Evolutionary conservation across 306 rosid genomes (phyloP).

Genomic region (Citrullus colocynthis): DNA sequence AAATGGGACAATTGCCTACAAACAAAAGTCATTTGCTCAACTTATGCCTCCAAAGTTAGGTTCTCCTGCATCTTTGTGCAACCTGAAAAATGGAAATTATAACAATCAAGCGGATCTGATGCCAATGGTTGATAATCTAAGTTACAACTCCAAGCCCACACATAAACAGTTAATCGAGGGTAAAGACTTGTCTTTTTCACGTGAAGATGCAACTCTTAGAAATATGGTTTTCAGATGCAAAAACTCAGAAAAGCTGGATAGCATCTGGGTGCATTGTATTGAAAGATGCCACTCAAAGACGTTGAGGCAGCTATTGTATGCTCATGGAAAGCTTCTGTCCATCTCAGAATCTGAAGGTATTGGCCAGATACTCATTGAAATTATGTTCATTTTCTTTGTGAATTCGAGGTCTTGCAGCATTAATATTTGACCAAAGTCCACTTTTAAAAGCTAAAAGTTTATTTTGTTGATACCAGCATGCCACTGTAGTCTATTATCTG

Average conservation of each 20-base stretch:
- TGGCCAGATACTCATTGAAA: slow-evolving; percentile 12
- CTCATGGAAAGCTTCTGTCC: slow-evolving; percentile 87
- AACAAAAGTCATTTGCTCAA: slow-evolving; percentile 40
- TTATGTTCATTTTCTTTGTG: background rate
- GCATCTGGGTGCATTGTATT: slow-evolving; percentile 71
- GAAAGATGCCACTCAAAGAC: slow-evolving; percentile 89
- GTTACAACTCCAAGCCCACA: slow-evolving; percentile 37
- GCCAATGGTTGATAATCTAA: slow-evolving; percentile 28
- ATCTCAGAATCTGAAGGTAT: slow-evolving; percentile 83
- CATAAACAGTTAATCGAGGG: slow-evolving; percentile 34
- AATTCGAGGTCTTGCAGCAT: background rate
- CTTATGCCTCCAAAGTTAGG: slow-evolving; percentile 38
- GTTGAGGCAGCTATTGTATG: slow-evolving; percentile 63
- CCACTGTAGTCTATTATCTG: background rate
- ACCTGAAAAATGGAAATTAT: slow-evolving; percentile 28
- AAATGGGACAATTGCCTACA: slow-evolving; percentile 43
- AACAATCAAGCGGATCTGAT: slow-evolving; percentile 28
- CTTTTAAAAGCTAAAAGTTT: background rate
- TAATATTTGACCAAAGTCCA: background rate
- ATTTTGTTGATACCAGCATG: background rate
- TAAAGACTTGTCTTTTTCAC: slow-evolving; percentile 41
- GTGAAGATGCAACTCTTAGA: slow-evolving; percentile 37
- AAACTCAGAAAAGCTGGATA: slow-evolving; percentile 50
- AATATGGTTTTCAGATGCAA: slow-evolving; percentile 46
- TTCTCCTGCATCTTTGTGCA: slow-evolving; percentile 37